phyloP scores from a whole-genome alignment of 176 grass and related monocot species.

The Puccinellia tenuiflora region DNA sequence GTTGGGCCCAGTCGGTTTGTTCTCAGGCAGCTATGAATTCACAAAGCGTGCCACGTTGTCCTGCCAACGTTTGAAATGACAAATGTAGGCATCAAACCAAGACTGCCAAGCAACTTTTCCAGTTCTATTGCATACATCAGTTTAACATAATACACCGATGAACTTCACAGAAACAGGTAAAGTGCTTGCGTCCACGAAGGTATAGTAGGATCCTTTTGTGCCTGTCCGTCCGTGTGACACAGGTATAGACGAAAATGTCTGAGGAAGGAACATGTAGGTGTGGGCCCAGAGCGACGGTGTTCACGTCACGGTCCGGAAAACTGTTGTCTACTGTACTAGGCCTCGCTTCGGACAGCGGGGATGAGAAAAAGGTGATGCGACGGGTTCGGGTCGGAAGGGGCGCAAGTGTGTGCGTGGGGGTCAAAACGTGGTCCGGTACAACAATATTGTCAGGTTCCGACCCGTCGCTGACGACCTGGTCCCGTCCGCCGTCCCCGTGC shows the following conservation, averaged over 20 bases:
- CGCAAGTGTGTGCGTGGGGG: neutral
- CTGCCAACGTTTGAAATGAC: no score
- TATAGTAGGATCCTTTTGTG: neutral
- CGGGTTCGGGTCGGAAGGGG: neutral
- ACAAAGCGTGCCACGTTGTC: no score
- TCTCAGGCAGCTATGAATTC: no score
- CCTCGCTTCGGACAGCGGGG: neutral
- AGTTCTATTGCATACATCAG: no score
- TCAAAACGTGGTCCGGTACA: slow-evolving; percentile 14
- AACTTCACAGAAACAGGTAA: no score
- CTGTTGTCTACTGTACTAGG: neutral
- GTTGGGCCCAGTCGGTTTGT: no score
- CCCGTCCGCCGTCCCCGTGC: neutral
- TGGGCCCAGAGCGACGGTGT: neutral
- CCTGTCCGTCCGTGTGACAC: no score
- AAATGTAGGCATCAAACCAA: no score
- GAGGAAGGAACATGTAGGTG: neutral
- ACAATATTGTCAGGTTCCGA: neutral
- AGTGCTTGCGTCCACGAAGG: no score
- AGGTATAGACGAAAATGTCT: neutral
- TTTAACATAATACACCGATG: no score
- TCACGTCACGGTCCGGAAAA: neutral
- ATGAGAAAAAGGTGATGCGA: neutral
- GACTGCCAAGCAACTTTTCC: no score
- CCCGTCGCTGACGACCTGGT: neutral